A percentile compares a stretch with the other conserved stretches of the same genome.
Evolutionary conservation across 768 basidiomycete species (phyloP).

Genomic region (Tubosaeta sp.): DNA sequence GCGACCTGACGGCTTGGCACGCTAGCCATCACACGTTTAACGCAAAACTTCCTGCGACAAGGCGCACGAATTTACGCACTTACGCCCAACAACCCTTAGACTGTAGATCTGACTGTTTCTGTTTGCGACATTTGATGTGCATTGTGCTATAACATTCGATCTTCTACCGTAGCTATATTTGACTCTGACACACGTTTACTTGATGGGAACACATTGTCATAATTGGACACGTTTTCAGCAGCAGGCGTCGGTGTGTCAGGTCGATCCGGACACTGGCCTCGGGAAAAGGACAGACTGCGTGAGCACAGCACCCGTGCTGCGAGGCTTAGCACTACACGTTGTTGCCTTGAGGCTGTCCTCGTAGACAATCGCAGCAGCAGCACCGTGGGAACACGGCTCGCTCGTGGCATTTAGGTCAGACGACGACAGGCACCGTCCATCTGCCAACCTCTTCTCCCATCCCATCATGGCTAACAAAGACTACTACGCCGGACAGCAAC

Average conservation of each 20-base stretch:
- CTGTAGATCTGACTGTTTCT: slow-evolving; percentile 18
- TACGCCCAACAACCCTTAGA: slow-evolving; percentile 36
- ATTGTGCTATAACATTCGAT: slow-evolving; percentile 23
- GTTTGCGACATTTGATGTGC: slow-evolving; percentile 3
- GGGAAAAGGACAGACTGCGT: neutral
- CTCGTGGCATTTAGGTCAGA: slow-evolving; percentile 21
- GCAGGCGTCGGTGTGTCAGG: neutral
- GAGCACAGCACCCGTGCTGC: slow-evolving; percentile 4
- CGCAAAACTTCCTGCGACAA: slow-evolving; percentile 55
- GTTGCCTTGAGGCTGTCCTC: slow-evolving; percentile 17
- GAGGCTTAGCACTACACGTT: slow-evolving; percentile 7
- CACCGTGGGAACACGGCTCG: slow-evolving; percentile 19
- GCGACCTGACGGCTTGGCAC: slow-evolving; percentile 10
- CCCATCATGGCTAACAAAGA: slow-evolving; percentile 67
- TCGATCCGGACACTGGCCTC: neutral
- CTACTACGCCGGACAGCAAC: slow-evolving; percentile 56
- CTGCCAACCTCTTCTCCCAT: slow-evolving; percentile 14
- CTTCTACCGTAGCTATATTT: slow-evolving; percentile 26
- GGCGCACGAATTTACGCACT: slow-evolving; percentile 55
- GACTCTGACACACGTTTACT: slow-evolving; percentile 11
- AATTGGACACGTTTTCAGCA: slow-evolving; percentile 16
- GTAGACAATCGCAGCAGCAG: neutral
- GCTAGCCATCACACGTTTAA: slow-evolving; percentile 47
- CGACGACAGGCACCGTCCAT: slow-evolving; percentile 11
- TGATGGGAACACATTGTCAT: slow-evolving; percentile 13